A percentile compares a stretch with the other conserved stretches of the same genome.
Conservation (phyloP, 768 basidiomycete genomes). For the Dioszegia crocea region DNA sequence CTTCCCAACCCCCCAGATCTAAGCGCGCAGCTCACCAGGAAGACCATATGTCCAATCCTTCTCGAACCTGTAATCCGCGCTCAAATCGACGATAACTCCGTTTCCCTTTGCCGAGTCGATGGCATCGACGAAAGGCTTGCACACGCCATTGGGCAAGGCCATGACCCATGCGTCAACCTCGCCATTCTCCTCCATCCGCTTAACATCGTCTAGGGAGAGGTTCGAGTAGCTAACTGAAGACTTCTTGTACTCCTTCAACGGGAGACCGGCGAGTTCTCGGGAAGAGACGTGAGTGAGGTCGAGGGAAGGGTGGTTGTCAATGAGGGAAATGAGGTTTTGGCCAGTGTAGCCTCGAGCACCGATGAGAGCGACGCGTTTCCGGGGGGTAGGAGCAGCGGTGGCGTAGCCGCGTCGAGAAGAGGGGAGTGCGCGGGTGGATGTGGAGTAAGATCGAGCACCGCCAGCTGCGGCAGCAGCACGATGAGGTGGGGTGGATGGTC, state of each 20-base stretch:
- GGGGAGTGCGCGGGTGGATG: slow-evolving; percentile 43
- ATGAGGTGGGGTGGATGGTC: slow-evolving; percentile 46
- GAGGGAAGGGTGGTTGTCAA: slow-evolving; percentile 82
- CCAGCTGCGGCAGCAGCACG: slow-evolving; percentile 53
- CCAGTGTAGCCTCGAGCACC: slow-evolving; percentile 96
- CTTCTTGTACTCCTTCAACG: slow-evolving; percentile 78
- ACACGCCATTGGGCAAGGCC: slow-evolving; percentile 96
- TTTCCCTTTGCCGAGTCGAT: slow-evolving; percentile 68
- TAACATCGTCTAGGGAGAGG: slow-evolving; percentile 71
- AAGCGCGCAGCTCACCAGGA: slow-evolving; percentile 73
- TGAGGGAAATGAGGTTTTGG: slow-evolving; percentile 78
- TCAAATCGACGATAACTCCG: slow-evolving; percentile 84
- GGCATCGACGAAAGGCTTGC: slow-evolving; percentile 95
- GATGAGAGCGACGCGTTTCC: slow-evolving; percentile 89
- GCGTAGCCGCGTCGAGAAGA: slow-evolving; percentile 67
- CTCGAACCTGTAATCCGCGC: slow-evolving; percentile 95
- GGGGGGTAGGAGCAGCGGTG: slow-evolving; percentile 60
- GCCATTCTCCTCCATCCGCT: slow-evolving; percentile 79
- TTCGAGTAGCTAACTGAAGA: slow-evolving; percentile 69
- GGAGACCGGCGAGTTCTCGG: slow-evolving; percentile 79
- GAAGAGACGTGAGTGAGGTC: slow-evolving; percentile 93
- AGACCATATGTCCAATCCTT: slow-evolving; percentile 94
- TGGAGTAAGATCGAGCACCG: slow-evolving; percentile 50
- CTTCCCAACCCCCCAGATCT: not conserved
- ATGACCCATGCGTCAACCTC: slow-evolving; percentile 98